These are phyloP conservation scores for Artomyces pyxidatus DNA, from an alignment of 768 basidiomycete species.

Conservation along the genomic window DNA sequence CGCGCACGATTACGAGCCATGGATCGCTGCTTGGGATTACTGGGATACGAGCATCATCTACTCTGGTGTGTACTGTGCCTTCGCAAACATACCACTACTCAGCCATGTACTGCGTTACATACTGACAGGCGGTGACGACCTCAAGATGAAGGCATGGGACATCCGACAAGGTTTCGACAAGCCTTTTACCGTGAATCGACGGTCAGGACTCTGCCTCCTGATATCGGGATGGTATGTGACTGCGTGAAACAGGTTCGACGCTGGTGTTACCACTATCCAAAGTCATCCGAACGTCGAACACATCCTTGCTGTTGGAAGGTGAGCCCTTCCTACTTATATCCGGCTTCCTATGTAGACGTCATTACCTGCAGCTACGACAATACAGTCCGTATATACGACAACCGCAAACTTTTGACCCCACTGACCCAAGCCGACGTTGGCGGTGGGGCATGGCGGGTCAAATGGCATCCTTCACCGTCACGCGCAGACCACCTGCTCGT, in stretches of 20 bases:
- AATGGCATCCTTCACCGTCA: conserved; percentile 80
- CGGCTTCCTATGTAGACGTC: not conserved
- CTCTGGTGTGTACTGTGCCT: conserved; percentile 48
- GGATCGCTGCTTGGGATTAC: conserved; percentile 88
- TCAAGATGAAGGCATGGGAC: conserved; percentile 89
- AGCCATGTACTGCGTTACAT: not conserved
- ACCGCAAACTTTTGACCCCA: conserved; percentile 53
- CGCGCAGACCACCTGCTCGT: conserved; percentile 72
- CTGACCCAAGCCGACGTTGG: conserved; percentile 60
- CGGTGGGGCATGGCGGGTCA: conserved; percentile 93
- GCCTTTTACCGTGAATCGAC: conserved; percentile 67
- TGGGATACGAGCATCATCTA: conserved; percentile 78
- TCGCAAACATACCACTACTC: not conserved
- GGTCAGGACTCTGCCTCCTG: conserved; percentile 30
- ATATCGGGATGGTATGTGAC: not conserved
- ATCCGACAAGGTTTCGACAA: conserved; percentile 49
- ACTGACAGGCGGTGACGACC: conserved; percentile 83
- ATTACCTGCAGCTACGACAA: conserved; percentile 66
- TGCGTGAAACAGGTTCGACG: conserved; percentile 60
- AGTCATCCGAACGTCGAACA: conserved; percentile 74
- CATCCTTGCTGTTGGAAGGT: conserved; percentile 89
- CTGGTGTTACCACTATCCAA: conserved; percentile 88
- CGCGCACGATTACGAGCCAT: conserved; percentile 91
- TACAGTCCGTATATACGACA: conserved; percentile 75
- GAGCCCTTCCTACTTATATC: conserved; percentile 12